Evolutionary conservation across 495 filamentous ascomycete species (phyloP).

Genomic region (Diplogelasinospora grovesii): DNA sequence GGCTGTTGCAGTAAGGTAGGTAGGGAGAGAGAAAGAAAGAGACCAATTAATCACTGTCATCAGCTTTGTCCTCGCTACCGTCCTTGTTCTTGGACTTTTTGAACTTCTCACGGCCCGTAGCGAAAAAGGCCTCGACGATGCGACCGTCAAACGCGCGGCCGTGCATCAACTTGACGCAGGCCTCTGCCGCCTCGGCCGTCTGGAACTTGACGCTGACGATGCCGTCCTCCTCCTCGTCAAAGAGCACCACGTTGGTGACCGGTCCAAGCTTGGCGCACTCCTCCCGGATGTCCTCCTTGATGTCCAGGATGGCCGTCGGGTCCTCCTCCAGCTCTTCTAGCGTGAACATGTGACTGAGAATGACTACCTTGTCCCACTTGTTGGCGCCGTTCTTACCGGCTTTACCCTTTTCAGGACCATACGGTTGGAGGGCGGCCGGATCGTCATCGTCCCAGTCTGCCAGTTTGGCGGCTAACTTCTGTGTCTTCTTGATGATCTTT

Average conservation of each 20-base stretch:
- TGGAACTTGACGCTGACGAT: constrained; percentile 77
- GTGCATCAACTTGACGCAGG: constrained; percentile 71
- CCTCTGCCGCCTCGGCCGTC: constrained; percentile 59
- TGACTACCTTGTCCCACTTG: constrained; percentile 70
- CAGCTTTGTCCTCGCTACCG: constrained; percentile 33
- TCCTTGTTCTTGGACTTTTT: constrained; percentile 55
- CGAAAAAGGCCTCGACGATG: constrained; percentile 70
- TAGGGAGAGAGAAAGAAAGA: too few relatives aligned
- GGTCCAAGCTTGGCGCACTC: constrained; percentile 82
- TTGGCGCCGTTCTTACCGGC: constrained; percentile 41
- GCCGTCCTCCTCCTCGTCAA: constrained; percentile 80
- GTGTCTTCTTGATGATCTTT: constrained; percentile 83
- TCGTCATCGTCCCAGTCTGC: constrained; percentile 92
- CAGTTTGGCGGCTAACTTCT: constrained; percentile 82
- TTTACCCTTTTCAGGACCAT: too few relatives aligned
- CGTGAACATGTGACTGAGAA: constrained; percentile 94
- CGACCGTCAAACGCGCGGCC: constrained; percentile 71
- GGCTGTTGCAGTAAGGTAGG: too few relatives aligned
- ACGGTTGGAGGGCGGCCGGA: constrained; percentile 6
- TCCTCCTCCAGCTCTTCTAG: constrained; percentile 80
- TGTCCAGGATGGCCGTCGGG: constrained; percentile 74
- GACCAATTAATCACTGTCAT: too few relatives aligned
- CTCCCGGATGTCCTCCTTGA: constrained; percentile 88
- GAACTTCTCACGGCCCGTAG: constrained; percentile 70
- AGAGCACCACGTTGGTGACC: constrained; percentile 87